Conservation (phyloP, 2,329 filamentous ascomycete genomes). For the Pezicula radicicola region DNA sequence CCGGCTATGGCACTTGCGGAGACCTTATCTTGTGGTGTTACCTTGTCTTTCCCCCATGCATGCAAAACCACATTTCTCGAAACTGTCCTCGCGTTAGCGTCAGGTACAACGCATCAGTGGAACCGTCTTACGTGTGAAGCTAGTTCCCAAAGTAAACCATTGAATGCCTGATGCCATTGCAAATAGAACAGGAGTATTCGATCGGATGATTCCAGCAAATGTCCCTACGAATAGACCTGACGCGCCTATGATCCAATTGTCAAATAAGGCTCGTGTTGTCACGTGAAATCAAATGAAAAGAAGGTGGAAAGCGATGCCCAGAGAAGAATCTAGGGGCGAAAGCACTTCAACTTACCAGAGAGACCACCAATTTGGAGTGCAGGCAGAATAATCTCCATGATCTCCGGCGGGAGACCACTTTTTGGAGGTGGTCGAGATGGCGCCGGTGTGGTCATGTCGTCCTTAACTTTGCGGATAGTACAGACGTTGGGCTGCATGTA, state of each 20-base stretch:
- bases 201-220: constrained; percentile 68
- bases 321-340: background rate
- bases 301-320: background rate
- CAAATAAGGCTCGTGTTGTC: constrained; percentile 4
- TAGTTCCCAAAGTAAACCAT: constrained; percentile 75
- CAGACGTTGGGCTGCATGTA: constrained; percentile 23
- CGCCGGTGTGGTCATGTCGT: constrained; percentile 16
- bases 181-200: constrained; percentile 66
- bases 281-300: constrained; percentile 10
- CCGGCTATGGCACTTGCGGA: constrained; percentile 70
- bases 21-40: constrained; percentile 57
- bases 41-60: constrained; percentile 36
- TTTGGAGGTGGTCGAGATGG: background rate
- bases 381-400: constrained; percentile 43
- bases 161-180: constrained; percentile 71
- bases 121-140: constrained; percentile 64
- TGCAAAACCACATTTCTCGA: constrained; percentile 45
- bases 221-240: constrained; percentile 64
- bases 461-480: constrained; percentile 18
- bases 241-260: constrained; percentile 40
- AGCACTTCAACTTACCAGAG: constrained; percentile 42
- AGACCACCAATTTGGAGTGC: constrained; percentile 58
- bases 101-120: background rate
- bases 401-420: constrained; percentile 35
- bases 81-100: constrained; percentile 32